Evolutionary conservation across 108 stramenopile species (phyloP).

Genomic region (Skeletonema costatum): DNA sequence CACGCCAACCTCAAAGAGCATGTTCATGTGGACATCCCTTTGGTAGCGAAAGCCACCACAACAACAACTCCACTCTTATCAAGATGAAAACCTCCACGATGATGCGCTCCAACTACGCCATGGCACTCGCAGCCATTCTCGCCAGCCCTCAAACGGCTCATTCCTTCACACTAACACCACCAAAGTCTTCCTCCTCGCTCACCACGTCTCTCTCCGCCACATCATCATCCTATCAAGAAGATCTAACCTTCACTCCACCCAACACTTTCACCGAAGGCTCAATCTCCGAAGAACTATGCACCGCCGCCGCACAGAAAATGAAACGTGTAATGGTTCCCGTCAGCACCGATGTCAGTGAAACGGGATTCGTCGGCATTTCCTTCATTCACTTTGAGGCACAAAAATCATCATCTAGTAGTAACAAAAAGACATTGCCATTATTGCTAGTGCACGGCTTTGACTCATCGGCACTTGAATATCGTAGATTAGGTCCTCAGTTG

Average conservation of each 20-base stretch:
- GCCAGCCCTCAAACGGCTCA: too few relatives aligned
- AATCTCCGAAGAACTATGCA: slow-evolving; percentile 61
- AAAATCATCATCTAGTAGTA: background rate
- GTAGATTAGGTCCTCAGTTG: slow-evolving; percentile 75
- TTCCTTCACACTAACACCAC: too few relatives aligned
- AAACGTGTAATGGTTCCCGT: slow-evolving; percentile 72
- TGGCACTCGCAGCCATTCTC: too few relatives aligned
- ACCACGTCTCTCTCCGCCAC: background rate
- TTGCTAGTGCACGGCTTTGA: slow-evolving; percentile 93
- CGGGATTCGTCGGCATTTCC: slow-evolving; percentile 73
- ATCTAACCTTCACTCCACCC: slow-evolving; percentile 64
- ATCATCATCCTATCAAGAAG: slow-evolving; percentile 13
- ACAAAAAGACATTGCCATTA: slow-evolving; percentile 27
- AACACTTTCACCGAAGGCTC: slow-evolving; percentile 22
- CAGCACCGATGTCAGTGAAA: slow-evolving; percentile 50
- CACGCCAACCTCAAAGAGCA: too few relatives aligned
- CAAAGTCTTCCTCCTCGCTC: too few relatives aligned
- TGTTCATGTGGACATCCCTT: too few relatives aligned
- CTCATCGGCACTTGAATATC: slow-evolving; percentile 86
- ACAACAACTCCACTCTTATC: too few relatives aligned
- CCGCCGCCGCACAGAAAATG: slow-evolving; percentile 70
- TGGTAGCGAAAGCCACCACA: too few relatives aligned
- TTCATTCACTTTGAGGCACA: slow-evolving; percentile 63
- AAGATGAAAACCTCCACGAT: too few relatives aligned
- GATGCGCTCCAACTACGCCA: too few relatives aligned